Evolutionary conservation across 371 early-diverging fungal species (phyloP).

Genomic region (Massospora cicadina): DNA sequence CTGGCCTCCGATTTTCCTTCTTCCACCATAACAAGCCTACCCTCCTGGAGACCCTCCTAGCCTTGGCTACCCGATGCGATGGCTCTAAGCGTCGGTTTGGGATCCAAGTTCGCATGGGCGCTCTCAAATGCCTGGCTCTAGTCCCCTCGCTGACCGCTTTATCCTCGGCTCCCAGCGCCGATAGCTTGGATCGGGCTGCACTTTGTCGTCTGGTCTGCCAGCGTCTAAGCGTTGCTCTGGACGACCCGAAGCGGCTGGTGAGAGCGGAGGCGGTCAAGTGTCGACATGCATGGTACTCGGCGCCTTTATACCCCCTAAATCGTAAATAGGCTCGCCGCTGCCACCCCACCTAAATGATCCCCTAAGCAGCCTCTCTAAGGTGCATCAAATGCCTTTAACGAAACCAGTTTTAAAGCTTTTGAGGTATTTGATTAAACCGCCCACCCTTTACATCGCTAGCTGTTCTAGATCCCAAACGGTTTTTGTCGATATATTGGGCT

Average conservation of each 20-base stretch:
- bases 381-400: no score
- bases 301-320: not conserved
- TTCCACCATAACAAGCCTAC: not conserved
- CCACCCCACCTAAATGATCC: not conserved
- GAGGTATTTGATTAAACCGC: no score
- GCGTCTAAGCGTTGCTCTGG: conserved; percentile 34
- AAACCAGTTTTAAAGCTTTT: no score
- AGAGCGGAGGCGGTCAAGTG: conserved; percentile 74
- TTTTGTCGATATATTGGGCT: no score
- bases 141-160: conserved; percentile 22
- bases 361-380: no score
- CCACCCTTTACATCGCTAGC: no score
- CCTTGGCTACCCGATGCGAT: not conserved
- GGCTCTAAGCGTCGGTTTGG: not conserved
- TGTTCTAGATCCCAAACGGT: no score
- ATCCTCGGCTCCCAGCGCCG: not conserved
- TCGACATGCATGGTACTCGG: conserved; percentile 54
- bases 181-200: not conserved
- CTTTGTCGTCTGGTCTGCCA: conserved; percentile 25
- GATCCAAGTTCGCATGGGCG: conserved; percentile 40
- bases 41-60: not conserved
- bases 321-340: not conserved
- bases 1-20: not conserved
- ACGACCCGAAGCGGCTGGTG: conserved; percentile 78
- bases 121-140: conserved; percentile 44